A percentile compares a stretch with the other conserved stretches of the same genome.
phyloP scores from a whole-genome alignment of 1,139 yeast species.

The Diutina pseudorugosa region DNA sequence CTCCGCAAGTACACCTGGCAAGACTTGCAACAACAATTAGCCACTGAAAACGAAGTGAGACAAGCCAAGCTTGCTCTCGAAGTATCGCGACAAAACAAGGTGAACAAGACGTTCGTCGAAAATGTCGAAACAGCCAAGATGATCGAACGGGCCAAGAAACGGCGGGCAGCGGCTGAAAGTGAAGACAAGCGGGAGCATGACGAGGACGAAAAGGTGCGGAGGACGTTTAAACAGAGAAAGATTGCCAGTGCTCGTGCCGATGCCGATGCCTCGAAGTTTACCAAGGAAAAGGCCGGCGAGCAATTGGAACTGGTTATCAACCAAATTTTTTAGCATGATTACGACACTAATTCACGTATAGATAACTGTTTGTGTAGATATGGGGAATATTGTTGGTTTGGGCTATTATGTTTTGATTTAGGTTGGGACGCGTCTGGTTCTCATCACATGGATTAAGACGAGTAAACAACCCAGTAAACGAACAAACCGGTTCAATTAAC shows the following conservation, averaged over 20 bases:
- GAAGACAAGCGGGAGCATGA: slow-evolving; percentile 15
- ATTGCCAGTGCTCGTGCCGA: slow-evolving; percentile 56
- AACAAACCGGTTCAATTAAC: no score
- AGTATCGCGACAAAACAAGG: slow-evolving; percentile 75
- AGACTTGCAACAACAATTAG: slow-evolving; percentile 86
- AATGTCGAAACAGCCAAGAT: slow-evolving; percentile 83
- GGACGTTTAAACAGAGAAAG: slow-evolving; percentile 51
- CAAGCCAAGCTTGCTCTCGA: slow-evolving; percentile 82
- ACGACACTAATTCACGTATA: background rate
- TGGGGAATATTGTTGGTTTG: no score
- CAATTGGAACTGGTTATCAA: slow-evolving; percentile 36
- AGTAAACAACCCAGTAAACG: no score
- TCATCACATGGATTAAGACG: no score
- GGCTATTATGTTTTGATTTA: no score
- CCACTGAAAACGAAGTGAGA: slow-evolving; percentile 79
- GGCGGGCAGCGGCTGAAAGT: slow-evolving; percentile 9
- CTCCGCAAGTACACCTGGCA: slow-evolving; percentile 91
- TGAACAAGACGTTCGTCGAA: slow-evolving; percentile 70
- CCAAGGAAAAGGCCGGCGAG: slow-evolving; percentile 30
- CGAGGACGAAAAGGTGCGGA: slow-evolving; percentile 11
- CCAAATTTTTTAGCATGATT: slow-evolving; percentile 12
- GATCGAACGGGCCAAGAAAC: slow-evolving; percentile 32
- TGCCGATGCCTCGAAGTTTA: slow-evolving; percentile 35
- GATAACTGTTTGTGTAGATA: no score
- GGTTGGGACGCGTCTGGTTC: no score